A percentile compares a stretch with the other conserved stretches of the same genome.
Evolutionary conservation across 1,284 basidiomycete species (phyloP).

Genomic region (Austroboletus novae-zelandiae): DNA sequence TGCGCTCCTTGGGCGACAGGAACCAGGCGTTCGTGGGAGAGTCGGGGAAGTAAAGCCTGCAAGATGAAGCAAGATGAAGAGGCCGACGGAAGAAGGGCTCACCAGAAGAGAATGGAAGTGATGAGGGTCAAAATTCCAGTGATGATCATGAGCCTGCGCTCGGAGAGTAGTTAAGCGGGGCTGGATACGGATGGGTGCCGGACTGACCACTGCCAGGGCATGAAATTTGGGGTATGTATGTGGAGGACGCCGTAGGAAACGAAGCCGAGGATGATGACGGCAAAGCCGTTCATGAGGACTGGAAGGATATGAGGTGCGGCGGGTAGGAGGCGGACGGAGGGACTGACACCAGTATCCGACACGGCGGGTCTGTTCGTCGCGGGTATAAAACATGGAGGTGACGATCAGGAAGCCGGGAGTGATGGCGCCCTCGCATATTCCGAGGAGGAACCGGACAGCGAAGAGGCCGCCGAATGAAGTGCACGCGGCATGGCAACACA

Average conservation of each 20-base stretch:
- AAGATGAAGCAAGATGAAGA: conserved; percentile 2
- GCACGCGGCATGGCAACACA: conserved; percentile 54
- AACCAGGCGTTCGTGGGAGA: conserved; percentile 73
- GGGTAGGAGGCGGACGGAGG: background rate
- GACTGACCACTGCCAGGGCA: conserved; percentile 55
- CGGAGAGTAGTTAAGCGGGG: conserved; percentile 2
- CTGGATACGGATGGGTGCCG: background rate
- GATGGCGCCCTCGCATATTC: conserved; percentile 66
- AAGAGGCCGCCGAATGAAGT: conserved; percentile 53
- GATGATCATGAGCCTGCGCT: conserved; percentile 54
- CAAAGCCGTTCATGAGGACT: conserved; percentile 65
- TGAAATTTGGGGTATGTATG: conserved; percentile 41
- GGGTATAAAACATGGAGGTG: conserved; percentile 73
- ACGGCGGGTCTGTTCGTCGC: conserved; percentile 69
- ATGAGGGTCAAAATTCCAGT: conserved; percentile 62
- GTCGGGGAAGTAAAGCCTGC: conserved; percentile 71
- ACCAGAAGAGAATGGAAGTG: conserved; percentile 58
- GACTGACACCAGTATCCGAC: conserved; percentile 75
- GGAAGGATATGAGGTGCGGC: conserved; percentile 8
- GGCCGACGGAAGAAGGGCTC: conserved; percentile 8
- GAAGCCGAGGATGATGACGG: conserved; percentile 66
- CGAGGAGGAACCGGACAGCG: conserved; percentile 49
- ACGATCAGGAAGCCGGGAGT: conserved; percentile 81
- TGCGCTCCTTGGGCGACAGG: conserved; percentile 64
- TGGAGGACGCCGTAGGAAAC: conserved; percentile 52